A percentile compares a stretch with the other conserved stretches of the same genome.
Conservation (phyloP, 169 alveolate species). For the Cyclospora cayetanensis region DNA sequence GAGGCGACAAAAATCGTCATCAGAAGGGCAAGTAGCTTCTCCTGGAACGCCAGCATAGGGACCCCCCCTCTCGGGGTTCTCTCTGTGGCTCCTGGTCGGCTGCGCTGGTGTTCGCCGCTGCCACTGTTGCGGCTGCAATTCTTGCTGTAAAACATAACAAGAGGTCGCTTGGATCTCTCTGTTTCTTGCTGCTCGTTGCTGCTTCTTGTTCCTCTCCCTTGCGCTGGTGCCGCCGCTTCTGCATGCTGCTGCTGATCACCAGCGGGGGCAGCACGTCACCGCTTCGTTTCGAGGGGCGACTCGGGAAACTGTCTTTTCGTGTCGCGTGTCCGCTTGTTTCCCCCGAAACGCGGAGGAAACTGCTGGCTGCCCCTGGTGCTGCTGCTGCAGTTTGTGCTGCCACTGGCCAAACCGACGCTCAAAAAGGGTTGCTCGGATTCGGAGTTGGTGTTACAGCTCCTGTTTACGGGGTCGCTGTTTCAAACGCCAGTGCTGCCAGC, state of each 20-base stretch:
- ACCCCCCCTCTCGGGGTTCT: conserved; percentile 13
- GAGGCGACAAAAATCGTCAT: too few species aligned
- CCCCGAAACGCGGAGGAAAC: neutral
- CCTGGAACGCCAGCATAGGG: conserved; percentile 7
- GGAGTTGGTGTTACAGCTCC: too few species aligned
- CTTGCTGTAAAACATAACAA: neutral
- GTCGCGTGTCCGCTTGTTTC: conserved; percentile 6
- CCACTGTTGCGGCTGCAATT: conserved; percentile 7
- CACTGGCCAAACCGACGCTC: neutral
- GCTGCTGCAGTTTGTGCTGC: conserved; percentile 42
- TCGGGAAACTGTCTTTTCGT: neutral
- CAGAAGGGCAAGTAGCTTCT: conserved; percentile 16
- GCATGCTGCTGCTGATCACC: conserved; percentile 48
- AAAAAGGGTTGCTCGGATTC: too few species aligned
- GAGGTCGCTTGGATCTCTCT: neutral
- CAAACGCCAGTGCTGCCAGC: too few species aligned
- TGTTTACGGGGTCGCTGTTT: too few species aligned
- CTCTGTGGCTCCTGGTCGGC: conserved; percentile 39
- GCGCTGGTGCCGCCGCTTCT: conserved; percentile 48
- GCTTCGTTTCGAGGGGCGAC: neutral
- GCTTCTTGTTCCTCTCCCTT: neutral
- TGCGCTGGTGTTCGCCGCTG: conserved; percentile 37
- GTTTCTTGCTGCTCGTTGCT: neutral
- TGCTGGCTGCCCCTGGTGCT: neutral
- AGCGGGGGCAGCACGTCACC: conserved; percentile 33